Conservation (phyloP, 371 early-diverging fungal genomes). For the Mucor ambiguus region DNA sequence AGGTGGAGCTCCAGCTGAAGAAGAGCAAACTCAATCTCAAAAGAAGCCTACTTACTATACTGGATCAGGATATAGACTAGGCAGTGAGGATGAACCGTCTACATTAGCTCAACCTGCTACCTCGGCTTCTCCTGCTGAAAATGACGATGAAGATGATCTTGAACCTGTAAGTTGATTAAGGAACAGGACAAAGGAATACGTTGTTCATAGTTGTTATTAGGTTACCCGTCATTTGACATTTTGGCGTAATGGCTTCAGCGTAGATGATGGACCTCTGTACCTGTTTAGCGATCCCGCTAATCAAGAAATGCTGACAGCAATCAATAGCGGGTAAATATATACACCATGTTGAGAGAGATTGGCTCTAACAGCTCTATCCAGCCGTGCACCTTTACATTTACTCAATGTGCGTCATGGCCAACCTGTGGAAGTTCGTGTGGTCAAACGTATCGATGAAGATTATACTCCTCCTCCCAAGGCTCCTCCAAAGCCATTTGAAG, state of each 20-base stretch:
- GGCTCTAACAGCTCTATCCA: slow-evolving; percentile 21
- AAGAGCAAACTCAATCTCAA: slow-evolving; percentile 38
- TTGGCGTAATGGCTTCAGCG: slow-evolving; percentile 94
- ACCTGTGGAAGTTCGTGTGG: slow-evolving; percentile 88
- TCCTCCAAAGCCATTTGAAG: slow-evolving; percentile 79
- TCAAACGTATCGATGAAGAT: slow-evolving; percentile 82
- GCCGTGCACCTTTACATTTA: slow-evolving; percentile 82
- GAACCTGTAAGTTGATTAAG: slow-evolving; percentile 38
- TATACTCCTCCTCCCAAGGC: slow-evolving; percentile 85
- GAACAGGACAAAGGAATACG: neutral
- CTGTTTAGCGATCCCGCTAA: slow-evolving; percentile 87
- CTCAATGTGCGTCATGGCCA: slow-evolving; percentile 92
- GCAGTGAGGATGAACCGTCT: slow-evolving; percentile 71
- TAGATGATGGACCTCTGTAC: slow-evolving; percentile 91
- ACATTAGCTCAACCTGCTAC: slow-evolving; percentile 21
- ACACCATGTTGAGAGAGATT: neutral
- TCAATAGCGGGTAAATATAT: slow-evolving; percentile 79
- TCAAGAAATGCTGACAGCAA: slow-evolving; percentile 78
- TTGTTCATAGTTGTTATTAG: slow-evolving; percentile 38
- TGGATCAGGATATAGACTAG: slow-evolving; percentile 69
- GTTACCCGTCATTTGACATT: slow-evolving; percentile 80
- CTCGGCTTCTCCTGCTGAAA: slow-evolving; percentile 15
- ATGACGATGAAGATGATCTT: slow-evolving; percentile 22
- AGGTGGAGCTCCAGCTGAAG: slow-evolving; percentile 57
- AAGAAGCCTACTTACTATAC: slow-evolving; percentile 57